These are phyloP conservation scores for Tremella yokohamensis DNA, from an alignment of 768 basidiomycete species.

Conservation along the genomic window DNA sequence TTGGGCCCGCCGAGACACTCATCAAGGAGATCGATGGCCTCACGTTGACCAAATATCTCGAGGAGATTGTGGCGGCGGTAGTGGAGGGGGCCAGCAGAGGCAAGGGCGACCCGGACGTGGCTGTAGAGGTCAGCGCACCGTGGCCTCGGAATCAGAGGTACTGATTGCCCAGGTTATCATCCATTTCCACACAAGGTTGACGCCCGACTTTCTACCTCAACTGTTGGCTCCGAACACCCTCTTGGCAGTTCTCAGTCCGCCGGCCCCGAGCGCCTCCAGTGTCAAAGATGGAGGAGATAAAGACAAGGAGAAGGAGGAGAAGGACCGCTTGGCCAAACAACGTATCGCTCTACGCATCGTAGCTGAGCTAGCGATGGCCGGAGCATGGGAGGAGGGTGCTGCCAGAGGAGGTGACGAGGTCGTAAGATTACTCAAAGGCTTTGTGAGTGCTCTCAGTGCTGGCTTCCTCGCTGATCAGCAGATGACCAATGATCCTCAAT, in stretches of 20 bases:
- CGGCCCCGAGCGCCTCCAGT: constrained; percentile 52
- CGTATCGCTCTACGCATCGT: constrained; percentile 80
- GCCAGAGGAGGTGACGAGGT: constrained; percentile 68
- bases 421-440: constrained; percentile 77
- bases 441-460: constrained; percentile 59
- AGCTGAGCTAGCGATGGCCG: constrained; percentile 83
- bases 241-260: constrained; percentile 49
- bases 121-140: constrained; percentile 69
- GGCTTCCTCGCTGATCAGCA: constrained; percentile 46
- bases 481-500: constrained; percentile 80
- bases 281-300: constrained; percentile 54
- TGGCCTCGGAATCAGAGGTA: neutral
- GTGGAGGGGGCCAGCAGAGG: constrained; percentile 80
- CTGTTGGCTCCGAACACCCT: constrained; percentile 60
- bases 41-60: constrained; percentile 89
- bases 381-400: constrained; percentile 67
- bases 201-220: constrained; percentile 69
- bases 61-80: constrained; percentile 83
- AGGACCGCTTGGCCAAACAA: constrained; percentile 70
- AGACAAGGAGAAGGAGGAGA: constrained; percentile 90
- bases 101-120: constrained; percentile 88
- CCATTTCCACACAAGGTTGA: constrained; percentile 80
- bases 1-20: constrained; percentile 62
- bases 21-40: constrained; percentile 88
- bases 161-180: constrained; percentile 67